Base-by-base conservation (phyloP, 352 stramenopile species). In the Lagenidium sp. region DNA sequence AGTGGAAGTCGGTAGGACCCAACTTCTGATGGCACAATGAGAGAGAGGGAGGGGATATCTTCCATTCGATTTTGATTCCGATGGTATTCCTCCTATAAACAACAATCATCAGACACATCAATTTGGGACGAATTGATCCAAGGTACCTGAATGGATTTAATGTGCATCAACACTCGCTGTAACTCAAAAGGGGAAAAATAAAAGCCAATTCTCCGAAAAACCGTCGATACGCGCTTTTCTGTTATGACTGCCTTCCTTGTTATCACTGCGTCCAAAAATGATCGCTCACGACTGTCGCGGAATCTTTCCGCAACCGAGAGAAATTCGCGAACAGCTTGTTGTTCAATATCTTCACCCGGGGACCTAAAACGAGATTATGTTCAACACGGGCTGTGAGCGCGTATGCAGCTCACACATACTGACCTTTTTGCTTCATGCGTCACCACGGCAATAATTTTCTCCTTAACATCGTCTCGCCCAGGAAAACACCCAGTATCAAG, bases 211-310 rank as follows among this genome's bases (percentile, higher is more conserved):
- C 65, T 61, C 29, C 71, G 47, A 15, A 86, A 84, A 3, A 66
- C 54, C 1, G 52, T 50, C 12, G 48, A 31, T 5, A 84, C 56
- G 38, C 81, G 79, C 15, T 66, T 60, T 22, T 86, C 74, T 0
- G 74, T 86, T 23, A 86, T 57, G 5, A 86, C 65, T 16, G 68
- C 28, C 31, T 75, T 76, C 6, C 74, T 58, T 25, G 78, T 84
- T 20, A 82, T 77, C 24, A 84, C 65, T 4, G 70, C 64, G 28
- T 82, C 74, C 26, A 86, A 61, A 28, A 86, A 79, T 5, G 39
- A 47, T 8, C 70, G 49, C 46, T 84, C 74, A 13, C 55, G 59
- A n/a, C 65, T 79, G n/a, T 68, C 53, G 4, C 62, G 48, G 20
- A 53, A 59, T 23, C 65, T 54, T 6, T 58, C 42, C 11, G 74